Conservation (phyloP, 2,329 filamentous ascomycete species). For the Claviceps pusilla region DNA sequence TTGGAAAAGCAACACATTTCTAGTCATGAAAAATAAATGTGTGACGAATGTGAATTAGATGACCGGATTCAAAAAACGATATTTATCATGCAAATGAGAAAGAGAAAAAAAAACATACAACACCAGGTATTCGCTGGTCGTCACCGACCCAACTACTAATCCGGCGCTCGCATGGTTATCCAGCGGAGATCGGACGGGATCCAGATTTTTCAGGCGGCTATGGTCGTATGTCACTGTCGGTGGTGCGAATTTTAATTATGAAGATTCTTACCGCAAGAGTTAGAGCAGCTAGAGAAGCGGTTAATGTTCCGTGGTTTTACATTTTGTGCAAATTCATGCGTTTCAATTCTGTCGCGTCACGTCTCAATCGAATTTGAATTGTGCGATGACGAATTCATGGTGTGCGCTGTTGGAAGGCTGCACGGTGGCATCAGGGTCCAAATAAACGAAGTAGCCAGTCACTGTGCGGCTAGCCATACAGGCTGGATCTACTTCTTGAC, state of each 20-base stretch:
- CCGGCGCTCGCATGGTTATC: slow-evolving; percentile 2
- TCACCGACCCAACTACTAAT: slow-evolving; percentile 5
- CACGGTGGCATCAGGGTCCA: no score
- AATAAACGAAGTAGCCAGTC: no score
- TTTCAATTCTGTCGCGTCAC: no score
- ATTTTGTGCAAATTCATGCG: background rate
- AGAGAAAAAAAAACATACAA: background rate
- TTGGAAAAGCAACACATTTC: background rate
- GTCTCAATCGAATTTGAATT: no score
- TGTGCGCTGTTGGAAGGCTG: no score
- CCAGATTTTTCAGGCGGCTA: background rate
- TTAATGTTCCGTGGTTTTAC: background rate
- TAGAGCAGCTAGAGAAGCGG: background rate
- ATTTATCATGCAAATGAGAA: no score
- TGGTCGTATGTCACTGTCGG: background rate
- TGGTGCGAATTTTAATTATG: background rate
- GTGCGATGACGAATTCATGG: no score
- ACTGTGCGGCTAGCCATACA: no score
- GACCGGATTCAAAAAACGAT: no score
- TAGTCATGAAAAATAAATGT: no score
- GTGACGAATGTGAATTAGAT: no score
- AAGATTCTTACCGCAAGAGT: background rate
- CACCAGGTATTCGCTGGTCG: slow-evolving; percentile 5
- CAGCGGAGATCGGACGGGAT: slow-evolving; percentile 2
- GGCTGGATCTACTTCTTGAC: no score